phyloP scores from a whole-genome alignment of 179 eudicot genomes.

The Amaranthus tricolor region DNA sequence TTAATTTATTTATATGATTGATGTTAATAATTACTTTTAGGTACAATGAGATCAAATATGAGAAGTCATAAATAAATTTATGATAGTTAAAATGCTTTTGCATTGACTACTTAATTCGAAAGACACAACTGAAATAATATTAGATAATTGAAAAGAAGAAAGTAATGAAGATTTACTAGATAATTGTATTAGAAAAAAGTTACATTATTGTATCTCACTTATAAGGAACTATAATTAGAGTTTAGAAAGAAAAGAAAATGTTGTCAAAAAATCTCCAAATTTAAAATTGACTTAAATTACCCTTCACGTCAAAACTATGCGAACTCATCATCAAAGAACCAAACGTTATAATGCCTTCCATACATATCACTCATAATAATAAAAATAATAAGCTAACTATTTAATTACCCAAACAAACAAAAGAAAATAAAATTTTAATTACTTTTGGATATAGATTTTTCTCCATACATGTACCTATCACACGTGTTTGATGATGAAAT shows the following conservation, averaged over 20 bases:
- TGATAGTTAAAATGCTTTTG: no score
- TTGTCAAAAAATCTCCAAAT: conserved; percentile 1
- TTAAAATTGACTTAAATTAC: conserved; percentile 23
- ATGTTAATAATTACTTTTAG: no score
- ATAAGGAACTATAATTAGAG: no score
- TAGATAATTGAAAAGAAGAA: no score
- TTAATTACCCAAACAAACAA: not conserved
- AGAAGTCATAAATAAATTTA: no score
- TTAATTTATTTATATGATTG: no score
- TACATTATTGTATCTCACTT: not conserved
- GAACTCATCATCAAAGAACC: conserved; percentile 20
- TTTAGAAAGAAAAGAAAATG: conserved; percentile 13
- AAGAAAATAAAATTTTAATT: not conserved
- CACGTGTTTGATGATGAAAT: conserved; percentile 42
- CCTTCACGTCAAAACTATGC: conserved; percentile 33
- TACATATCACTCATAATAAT: conserved; percentile 17
- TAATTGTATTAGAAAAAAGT: no score
- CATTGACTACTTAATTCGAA: no score
- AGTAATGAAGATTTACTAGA: no score
- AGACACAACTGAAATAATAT: no score
- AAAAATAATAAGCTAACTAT: conserved; percentile 12
- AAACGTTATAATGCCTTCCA: conserved; percentile 12
- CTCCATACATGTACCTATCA: conserved; percentile 27
- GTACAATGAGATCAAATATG: no score
- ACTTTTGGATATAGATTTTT: not conserved